Evolutionary conservation across 2,329 filamentous ascomycete genomes (phyloP), one percentile per base, ranked within the genome.

Genomic region (Talaromyces rugulosus): DNA sequence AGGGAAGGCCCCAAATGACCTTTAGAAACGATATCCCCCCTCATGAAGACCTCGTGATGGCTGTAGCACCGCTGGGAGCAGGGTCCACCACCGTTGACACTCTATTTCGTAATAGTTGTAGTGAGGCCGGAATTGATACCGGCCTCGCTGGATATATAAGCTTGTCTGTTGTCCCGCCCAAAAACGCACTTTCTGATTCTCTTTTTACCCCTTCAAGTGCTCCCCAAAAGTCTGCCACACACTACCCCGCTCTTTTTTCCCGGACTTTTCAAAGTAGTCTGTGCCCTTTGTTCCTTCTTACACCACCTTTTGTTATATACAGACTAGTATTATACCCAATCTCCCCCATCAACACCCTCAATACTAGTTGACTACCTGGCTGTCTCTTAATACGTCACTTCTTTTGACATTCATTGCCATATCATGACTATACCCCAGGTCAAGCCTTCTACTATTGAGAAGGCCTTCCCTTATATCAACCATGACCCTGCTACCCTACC

Each of bases 61-160:
- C 53, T 63, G 62, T 59, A 67, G 63, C 68, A 66, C 70, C 66
- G 59, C 66, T 33, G 53, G 14, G 36, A 11, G 67, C 16, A 8
- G 62, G 62, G 56, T 60, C 62, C 62, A 63, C 62, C 42, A 50
- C 47, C 23, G 34, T 34, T 52, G 52, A 55, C 62, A 57, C 34
- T 60, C 34, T 58, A 8, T 55, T 61, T 61, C 52, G 59, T 42
- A 58, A 54, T 63, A 53, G 62, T 36, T 18, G 23, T 56, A 42
- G 66, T 67, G 74, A 78, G 76, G 76, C 76, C 76, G 76, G 76
- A 75, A 78, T 77, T 74, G 70, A 76, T 77, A 74, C 77, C 77
- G 76, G 76, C 76, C 76, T 77, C 75, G 68, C 65, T 69, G 66
- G 65, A 70, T 77, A 70, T 78, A 78, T 78, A 78, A 78, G 71